Percentiles rank a stretch among this genome's conserved stretches.
Evolutionary conservation across 2,329 filamentous ascomycete genomes (phyloP).

Genomic region (Sarocladium brachiariae): DNA sequence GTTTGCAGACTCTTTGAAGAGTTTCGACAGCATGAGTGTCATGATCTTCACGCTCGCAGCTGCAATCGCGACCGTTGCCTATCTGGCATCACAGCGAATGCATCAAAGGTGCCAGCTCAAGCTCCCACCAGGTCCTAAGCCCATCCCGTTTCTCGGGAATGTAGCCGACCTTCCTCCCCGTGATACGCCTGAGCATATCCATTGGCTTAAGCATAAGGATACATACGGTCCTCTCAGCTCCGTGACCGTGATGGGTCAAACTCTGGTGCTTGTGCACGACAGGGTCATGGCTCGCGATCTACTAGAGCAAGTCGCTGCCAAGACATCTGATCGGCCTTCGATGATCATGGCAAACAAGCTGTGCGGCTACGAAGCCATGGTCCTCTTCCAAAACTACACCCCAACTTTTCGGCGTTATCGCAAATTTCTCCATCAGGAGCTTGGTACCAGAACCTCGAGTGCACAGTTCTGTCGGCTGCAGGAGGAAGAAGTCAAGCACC

Average conservation of each 20-base stretch:
- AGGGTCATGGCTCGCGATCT: conserved; percentile 26
- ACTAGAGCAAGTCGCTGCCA: conserved; percentile 21
- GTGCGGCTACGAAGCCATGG: conserved; percentile 18
- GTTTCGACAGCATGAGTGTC: background rate
- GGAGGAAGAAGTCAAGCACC: conserved; percentile 20
- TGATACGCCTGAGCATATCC: conserved; percentile 22
- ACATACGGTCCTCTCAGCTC: conserved; percentile 23
- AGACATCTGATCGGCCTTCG: conserved; percentile 15
- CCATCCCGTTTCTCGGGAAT: conserved; percentile 38
- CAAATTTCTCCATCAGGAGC: conserved; percentile 23
- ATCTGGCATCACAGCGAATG: background rate
- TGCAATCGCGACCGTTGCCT: background rate
- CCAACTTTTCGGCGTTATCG: conserved; percentile 17
- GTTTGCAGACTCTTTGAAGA: too few species aligned
- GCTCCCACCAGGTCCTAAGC: conserved; percentile 22
- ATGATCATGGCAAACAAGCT: conserved; percentile 15
- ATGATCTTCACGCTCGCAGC: background rate
- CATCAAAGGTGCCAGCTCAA: background rate
- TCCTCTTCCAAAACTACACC: conserved; percentile 15
- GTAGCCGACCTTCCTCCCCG: conserved; percentile 35
- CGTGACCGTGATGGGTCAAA: conserved; percentile 21
- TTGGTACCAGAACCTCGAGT: conserved; percentile 18
- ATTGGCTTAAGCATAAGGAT: conserved; percentile 30
- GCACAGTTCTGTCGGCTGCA: conserved; percentile 17
- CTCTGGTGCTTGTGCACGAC: conserved; percentile 35